Evolutionary conservation across 2,329 filamentous ascomycete genomes (phyloP).

Genomic region (Cucurbitaria berberidis): DNA sequence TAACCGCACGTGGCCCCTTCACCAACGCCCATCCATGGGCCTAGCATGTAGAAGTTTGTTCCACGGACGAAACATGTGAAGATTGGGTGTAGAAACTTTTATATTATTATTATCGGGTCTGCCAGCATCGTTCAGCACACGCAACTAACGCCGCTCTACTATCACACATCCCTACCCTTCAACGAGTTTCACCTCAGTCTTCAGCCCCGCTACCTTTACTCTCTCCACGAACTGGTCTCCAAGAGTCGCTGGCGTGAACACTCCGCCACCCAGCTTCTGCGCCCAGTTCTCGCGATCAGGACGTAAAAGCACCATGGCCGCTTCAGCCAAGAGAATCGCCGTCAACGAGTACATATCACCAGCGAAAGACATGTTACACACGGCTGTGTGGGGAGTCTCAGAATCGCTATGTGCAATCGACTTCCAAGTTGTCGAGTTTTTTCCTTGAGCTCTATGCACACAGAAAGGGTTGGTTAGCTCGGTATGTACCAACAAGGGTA

Average conservation of each 20-base stretch:
- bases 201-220: not conserved
- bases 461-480: not conserved
- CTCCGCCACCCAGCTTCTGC: not conserved
- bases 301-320: not conserved
- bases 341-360: not conserved
- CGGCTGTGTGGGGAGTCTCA: not conserved
- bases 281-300: not conserved
- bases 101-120: too few species aligned
- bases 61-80: too few species aligned
- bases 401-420: not conserved
- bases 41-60: too few species aligned
- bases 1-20: conserved; percentile 17
- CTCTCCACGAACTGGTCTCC: not conserved
- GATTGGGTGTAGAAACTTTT: too few species aligned
- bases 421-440: not conserved
- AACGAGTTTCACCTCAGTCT: not conserved
- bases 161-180: not conserved
- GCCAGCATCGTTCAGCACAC: too few species aligned
- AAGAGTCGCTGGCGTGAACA: not conserved
- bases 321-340: not conserved
- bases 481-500: not conserved
- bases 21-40: not conserved
- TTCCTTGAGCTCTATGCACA: not conserved
- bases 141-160: too few species aligned
- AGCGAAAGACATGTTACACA: not conserved